Base-by-base conservation (phyloP, 2,329 filamentous ascomycete genomes). In the Diaporthe eres region DNA sequence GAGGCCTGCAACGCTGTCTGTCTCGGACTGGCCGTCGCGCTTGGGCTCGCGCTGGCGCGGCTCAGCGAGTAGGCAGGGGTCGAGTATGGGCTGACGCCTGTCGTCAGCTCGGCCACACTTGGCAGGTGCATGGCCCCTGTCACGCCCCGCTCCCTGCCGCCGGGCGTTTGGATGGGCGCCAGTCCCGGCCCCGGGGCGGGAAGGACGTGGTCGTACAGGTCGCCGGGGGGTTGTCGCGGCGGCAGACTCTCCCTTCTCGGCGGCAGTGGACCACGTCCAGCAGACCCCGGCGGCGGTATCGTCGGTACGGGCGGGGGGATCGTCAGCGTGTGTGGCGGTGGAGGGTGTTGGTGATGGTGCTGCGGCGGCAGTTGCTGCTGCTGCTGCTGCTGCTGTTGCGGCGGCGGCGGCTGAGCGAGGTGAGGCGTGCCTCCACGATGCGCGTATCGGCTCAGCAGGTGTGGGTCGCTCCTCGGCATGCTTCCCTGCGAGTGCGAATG, bases 71-170 rank as follows among this genome's bases (percentile, higher is more conserved):
- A 90, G 0, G 89, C 88, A 53, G 89, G 88, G n/a, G 89, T 89
- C 78, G 85, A 89, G 80, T 92, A 92, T 0, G 90, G 89, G 77
- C 88, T 91, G 44, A 92, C 85, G 17, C 91, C 91, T 0, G 91
- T 92, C 2, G 91, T 93, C 79, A 93, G 86, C 80, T 93, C 91
- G 49, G 89, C 88, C 22, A 93, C 86, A 70, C 90, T 88, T 1
- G 91, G 91, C n/a, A 93, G 84, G 77, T 76, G 74, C 72, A 89
- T 85, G 0, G 85, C 87, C 8, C 83, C 84, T n/a, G 83, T 83
- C 39, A 83, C 81, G 10, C 83, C 82, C 42, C 83, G 83, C 71
- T 82, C 74, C 74, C 65, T 75, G 76, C 71, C 71, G 42, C 58
- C 74, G 51, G 74, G 60, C 71, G 74, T 44, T 73, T 90, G 89